Base-by-base conservation (phyloP, 2,329 filamentous ascomycete genomes). In the Botryotinia globosa region DNA sequence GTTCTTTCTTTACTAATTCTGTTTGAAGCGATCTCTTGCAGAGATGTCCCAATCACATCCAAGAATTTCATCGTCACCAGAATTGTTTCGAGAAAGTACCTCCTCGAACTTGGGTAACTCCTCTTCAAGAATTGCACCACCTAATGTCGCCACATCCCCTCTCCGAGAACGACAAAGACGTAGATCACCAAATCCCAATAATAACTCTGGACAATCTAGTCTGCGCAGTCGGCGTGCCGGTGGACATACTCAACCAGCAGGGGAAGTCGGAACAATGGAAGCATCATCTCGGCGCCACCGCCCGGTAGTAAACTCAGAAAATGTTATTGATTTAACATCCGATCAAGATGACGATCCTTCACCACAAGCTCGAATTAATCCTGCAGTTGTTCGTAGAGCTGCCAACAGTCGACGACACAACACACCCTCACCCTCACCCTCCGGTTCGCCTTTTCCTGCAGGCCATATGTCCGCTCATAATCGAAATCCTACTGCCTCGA, bases 301-400 rank as follows among this genome's bases (percentile, higher is more conserved):
- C 5, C 77, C 78, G 22, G 77, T 79, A 75, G 78, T 78, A 9
- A 74, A 75, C 10, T 77, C 78, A 22, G 78, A 79, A 74, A 77
- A 78, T 8, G 74, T 81, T 29, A 80, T 81, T 69, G 80, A 81
- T 74, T 75, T 81, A 14, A 80, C 80, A 12, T 76, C 79, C 14
- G 80, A 81, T 3, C 34, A 73, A 59, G 79, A 80, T 12, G 79
- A 80, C 39, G 29, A 22, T 9, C 44, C 44, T 29, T 14, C 37
- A n/a, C 6, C 18, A 71, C 32, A 39, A 63, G 63, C 62, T 37
- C 67, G 42, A 16, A n/a, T 25, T 48, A 45, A 58, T 22, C 61
- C 75, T 45, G 73, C 44, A 44, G 29, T 14, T 51, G 37, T 18
- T 51, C 64, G 34, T 62, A 62, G 34, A 25, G 22, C 62, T 51